Evolutionary conservation across 345 rosid genomes (phyloP), one percentile per base, ranked within the genome.

Genomic region (Cochlearia excelsa): DNA sequence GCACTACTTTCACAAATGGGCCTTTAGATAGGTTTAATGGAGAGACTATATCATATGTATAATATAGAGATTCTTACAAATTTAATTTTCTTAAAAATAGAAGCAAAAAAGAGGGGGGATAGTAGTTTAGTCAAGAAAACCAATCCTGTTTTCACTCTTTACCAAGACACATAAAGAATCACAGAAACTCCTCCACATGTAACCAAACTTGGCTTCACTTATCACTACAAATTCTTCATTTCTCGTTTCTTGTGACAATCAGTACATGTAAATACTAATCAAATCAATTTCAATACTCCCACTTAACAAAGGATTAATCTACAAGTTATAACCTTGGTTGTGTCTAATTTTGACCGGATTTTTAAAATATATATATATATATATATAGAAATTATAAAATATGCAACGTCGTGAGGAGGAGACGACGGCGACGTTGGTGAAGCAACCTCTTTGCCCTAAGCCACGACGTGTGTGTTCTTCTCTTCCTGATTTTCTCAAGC

Each of bases 401-500:
- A 85, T 83, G 90, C 84, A 74, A 68, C 87, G 58, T 64, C 48
- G 77, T 44, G 69, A 46, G 38, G 69, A 46, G 38, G 73, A 37
- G 53, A 35, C 0, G 41, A 58, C 9, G 29, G 26, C 31, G 52
- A 26, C 53, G 53, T 16, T 43, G 79, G 66, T 78, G 51, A 64
- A 72, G 47, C 79, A 37, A 26, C 87, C 82, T 23, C 71, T 81
- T 28, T 90, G 95, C 48, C 93, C 95, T 0, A 85, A 81, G 68
- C 95, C 95, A 60, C 95, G 88, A 6, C 84, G 87, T 27, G 56
- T 69, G 30, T 75, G 73, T 46, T 59, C 81, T 8, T 45, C 76
- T 50, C 23, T 77, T n/a, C 88, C 86, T 1, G 93, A 87, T 46
- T 73, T 84, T 57, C 82, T 90, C 67, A 79, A 68, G 56, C 86